These are phyloP conservation scores for Nakazawaea wyomingensis DNA, from an alignment of 805 yeast genomes.

Conservation along the genomic window DNA sequence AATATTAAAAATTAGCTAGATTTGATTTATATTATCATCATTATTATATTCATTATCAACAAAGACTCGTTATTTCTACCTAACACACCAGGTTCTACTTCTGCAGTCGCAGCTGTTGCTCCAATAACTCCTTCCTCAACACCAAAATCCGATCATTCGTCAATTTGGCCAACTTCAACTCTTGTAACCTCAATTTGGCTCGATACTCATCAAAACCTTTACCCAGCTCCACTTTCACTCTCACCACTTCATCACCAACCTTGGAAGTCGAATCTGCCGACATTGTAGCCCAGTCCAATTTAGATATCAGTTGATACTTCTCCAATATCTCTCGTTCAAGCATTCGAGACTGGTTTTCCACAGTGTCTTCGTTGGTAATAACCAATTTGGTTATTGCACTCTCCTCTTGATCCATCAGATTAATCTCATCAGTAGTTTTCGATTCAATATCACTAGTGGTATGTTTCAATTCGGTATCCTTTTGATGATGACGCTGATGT, in stretches of 20 bases:
- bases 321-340: constrained; percentile 23
- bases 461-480: too few relatives aligned
- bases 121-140: constrained; percentile 29
- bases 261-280: background rate
- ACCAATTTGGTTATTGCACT: constrained; percentile 5
- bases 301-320: constrained; percentile 15
- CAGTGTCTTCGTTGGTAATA: constrained; percentile 28
- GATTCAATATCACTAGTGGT: too few relatives aligned
- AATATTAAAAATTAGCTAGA: too few relatives aligned
- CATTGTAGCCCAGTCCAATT: constrained; percentile 4
- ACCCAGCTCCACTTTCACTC: background rate
- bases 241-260: constrained; percentile 13
- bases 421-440: too few relatives aligned
- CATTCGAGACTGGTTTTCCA: constrained; percentile 28
- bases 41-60: too few relatives aligned
- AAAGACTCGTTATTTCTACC: too few relatives aligned
- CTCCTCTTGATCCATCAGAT: constrained; percentile 5
- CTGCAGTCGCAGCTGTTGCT: background rate
- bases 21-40: too few relatives aligned
- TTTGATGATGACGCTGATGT: too few relatives aligned
- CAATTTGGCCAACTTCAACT: constrained; percentile 26
- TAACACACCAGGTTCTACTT: too few relatives aligned
- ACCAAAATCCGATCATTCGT: constrained; percentile 38
- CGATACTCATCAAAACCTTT: constrained; percentile 32
- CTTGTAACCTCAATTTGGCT: constrained; percentile 25